Evolutionary conservation across 1,284 basidiomycete genomes (phyloP), one percentile per base, ranked within the genome.

Genomic region (Tylopilus sp.): DNA sequence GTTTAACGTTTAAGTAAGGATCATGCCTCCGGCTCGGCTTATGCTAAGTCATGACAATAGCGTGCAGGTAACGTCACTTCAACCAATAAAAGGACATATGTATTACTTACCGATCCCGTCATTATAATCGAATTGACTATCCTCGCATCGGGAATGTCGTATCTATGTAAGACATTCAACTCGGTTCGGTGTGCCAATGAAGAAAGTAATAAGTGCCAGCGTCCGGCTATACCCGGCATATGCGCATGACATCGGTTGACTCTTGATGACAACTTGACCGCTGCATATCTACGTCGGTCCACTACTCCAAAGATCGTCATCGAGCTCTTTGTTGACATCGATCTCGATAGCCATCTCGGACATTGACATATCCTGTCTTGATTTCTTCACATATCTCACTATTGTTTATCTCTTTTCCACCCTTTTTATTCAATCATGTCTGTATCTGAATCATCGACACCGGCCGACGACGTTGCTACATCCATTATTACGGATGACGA

Each of bases 361-460:
- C n/a, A n/a, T n/a, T n/a, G n/a, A n/a, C n/a, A n/a, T 26, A 18
- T 57, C 52, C 5, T 18, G 4, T 53, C 39, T 53, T 6, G 16
- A 32, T 60, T 41, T 5, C 39, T n/a, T 41, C 26, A 15, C 15
- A 7, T 52, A 51, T 51, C 53, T 44, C 58, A 44, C 19, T 24
- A 53, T 53, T 36, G 26, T 32, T 22, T 56, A 13, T 32, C 22
- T 41, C 36, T 41, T 61, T 53, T 54, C 13, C 29, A 22, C 33
- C 47, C 24, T 4, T 33, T 56, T 52, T 26, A 26, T 49, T 62
- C 53, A 24, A 71, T 66, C 67, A 74, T 74, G 74, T 72, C 73
- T 56, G 66, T 59, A 62, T 63, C 67, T 44, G 63, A 70, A 61
- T 56, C 69, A 61, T 56, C 69, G 36, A 54, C 44, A 47, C 62